Evolutionary conservation across 2,329 filamentous ascomycete genomes (phyloP).

Genomic region (Sclerotiophoma versabilis): DNA sequence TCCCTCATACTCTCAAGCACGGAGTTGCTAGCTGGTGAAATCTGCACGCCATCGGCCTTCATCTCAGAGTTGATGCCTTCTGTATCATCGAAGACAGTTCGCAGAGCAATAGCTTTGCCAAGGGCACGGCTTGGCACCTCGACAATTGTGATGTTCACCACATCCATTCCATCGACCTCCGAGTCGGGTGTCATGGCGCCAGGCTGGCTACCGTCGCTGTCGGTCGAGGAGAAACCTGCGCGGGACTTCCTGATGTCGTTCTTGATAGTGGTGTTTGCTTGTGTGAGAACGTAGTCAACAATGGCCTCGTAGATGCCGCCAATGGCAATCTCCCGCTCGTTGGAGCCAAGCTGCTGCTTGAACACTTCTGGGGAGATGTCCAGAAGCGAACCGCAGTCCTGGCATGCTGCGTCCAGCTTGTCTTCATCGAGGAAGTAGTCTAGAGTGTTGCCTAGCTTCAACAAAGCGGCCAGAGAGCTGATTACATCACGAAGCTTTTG

Average conservation of each 20-base stretch:
- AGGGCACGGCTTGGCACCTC: slow-evolving; percentile 82
- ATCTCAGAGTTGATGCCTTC: slow-evolving; percentile 95
- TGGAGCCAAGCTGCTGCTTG: slow-evolving; percentile 77
- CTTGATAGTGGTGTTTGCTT: slow-evolving; percentile 85
- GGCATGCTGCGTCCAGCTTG: slow-evolving; percentile 81
- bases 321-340: slow-evolving; percentile 83
- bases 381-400: slow-evolving; percentile 86
- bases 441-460: slow-evolving; percentile 91
- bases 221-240: slow-evolving; percentile 71
- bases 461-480: slow-evolving; percentile 80
- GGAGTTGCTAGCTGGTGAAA: slow-evolving; percentile 76
- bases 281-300: slow-evolving; percentile 91
- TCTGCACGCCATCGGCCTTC: slow-evolving; percentile 91
- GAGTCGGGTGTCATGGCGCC: slow-evolving; percentile 69
- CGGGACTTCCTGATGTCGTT: slow-evolving; percentile 73
- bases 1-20: slow-evolving; percentile 87
- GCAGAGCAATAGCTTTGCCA: slow-evolving; percentile 87
- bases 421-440: slow-evolving; percentile 87
- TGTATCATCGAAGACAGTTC: slow-evolving; percentile 91
- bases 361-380: slow-evolving; percentile 88
- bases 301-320: slow-evolving; percentile 90
- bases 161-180: slow-evolving; percentile 79
- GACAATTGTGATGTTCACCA: slow-evolving; percentile 86
- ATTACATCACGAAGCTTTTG: slow-evolving; percentile 81
- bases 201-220: slow-evolving; percentile 61